These are phyloP conservation scores for Candida dubliniensis DNA, from an alignment of 1,139 yeast species.

Conservation along the genomic window DNA sequence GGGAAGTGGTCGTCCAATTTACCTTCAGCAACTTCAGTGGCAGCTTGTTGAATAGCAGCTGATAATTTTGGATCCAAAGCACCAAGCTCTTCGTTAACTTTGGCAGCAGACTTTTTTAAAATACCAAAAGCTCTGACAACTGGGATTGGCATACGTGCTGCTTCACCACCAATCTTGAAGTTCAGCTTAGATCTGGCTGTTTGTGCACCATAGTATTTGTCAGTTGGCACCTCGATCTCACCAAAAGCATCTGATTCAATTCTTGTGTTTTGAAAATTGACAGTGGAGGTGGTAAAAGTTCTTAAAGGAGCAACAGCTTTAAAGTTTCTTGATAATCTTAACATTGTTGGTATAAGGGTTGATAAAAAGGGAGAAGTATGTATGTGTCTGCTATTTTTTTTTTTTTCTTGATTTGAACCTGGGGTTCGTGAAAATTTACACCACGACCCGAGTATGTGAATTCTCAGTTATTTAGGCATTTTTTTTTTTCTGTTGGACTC, in stretches of 20 bases:
- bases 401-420: background rate
- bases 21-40: constrained; percentile 92
- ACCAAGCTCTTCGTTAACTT: constrained; percentile 82
- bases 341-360: constrained; percentile 21
- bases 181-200: constrained; percentile 91
- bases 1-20: constrained; percentile 94
- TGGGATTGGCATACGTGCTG: constrained; percentile 91
- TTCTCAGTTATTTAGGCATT: too few species aligned
- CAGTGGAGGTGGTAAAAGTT: constrained; percentile 28
- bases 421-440: background rate
- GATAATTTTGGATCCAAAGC: constrained; percentile 78
- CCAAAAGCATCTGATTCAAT: constrained; percentile 96
- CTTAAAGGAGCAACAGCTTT: constrained; percentile 20
- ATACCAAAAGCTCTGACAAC: constrained; percentile 89
- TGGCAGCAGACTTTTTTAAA: constrained; percentile 92
- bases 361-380: background rate
- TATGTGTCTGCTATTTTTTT: background rate
- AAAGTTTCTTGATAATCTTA: constrained; percentile 27
- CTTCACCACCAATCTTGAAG: constrained; percentile 91
- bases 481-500: constrained; percentile 1
- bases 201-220: constrained; percentile 97
- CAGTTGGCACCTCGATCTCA: constrained; percentile 82
- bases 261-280: constrained; percentile 45
- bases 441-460: too few species aligned
- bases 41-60: constrained; percentile 86